phyloP scores from a whole-genome alignment of 2,329 filamentous ascomycete species.

The Colletotrichum sp. region DNA sequence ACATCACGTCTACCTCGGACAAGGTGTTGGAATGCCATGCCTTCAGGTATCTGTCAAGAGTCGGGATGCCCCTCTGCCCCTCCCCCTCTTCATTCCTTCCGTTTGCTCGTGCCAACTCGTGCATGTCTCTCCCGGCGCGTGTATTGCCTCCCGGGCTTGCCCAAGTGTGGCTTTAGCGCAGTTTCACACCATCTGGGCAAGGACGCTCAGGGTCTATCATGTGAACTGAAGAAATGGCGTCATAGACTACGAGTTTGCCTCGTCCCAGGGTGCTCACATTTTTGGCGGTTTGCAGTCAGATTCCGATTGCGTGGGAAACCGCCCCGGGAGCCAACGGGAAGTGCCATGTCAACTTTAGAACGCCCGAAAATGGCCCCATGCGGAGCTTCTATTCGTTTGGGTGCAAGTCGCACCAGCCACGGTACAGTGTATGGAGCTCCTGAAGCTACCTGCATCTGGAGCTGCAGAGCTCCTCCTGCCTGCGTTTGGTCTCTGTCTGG shows the following conservation, averaged over 20 bases:
- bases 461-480: not conserved
- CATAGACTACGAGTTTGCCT: constrained; percentile 11
- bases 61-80: not conserved
- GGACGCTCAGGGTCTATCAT: constrained; percentile 22
- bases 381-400: not conserved
- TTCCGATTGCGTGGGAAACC: not conserved
- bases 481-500: not conserved
- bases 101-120: not conserved
- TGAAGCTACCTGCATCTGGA: not conserved
- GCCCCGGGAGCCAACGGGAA: not conserved
- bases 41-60: not conserved
- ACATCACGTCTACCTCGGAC: not conserved
- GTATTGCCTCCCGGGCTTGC: constrained; percentile 1
- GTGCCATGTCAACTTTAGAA: constrained; percentile 1
- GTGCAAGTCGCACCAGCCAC: constrained; percentile 10
- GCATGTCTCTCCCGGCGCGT: constrained; percentile 7
- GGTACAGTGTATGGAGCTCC: not conserved
- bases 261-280: not conserved
- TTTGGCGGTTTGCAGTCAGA: not conserved
- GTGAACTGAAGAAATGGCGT: constrained; percentile 21
- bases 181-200: constrained; percentile 21
- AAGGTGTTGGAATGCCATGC: not conserved
- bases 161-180: constrained; percentile 11
- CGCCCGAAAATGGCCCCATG: not conserved
- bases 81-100: constrained; percentile 11